These are phyloP conservation scores for Pseudodiploospora longispora DNA, from an alignment of 2,329 filamentous ascomycete species.

Conservation along the genomic window DNA sequence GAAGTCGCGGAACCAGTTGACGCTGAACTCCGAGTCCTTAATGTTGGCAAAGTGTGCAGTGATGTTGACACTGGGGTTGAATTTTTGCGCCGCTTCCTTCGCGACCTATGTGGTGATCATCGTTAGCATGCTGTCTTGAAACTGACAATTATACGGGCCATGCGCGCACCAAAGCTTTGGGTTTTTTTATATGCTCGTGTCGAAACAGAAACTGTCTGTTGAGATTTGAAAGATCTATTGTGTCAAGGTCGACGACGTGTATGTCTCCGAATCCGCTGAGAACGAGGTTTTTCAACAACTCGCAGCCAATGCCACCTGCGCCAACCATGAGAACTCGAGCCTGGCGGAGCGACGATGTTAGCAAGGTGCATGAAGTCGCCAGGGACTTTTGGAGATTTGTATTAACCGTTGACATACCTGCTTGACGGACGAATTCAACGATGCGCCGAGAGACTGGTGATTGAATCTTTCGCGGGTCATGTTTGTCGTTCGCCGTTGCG, in stretches of 20 bases:
- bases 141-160: background rate
- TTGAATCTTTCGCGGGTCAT: constrained; percentile 46
- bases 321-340: constrained; percentile 87
- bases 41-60: constrained; percentile 91
- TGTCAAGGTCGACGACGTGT: constrained; percentile 93
- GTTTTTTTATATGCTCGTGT: constrained; percentile 95
- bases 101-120: constrained; percentile 56
- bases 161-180: constrained; percentile 73
- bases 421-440: constrained; percentile 58
- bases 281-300: constrained; percentile 92
- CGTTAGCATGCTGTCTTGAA: constrained; percentile 6
- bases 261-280: constrained; percentile 88
- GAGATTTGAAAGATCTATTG: constrained; percentile 94
- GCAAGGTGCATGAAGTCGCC: background rate
- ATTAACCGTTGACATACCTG: constrained; percentile 42
- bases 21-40: constrained; percentile 78
- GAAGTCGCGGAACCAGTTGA: constrained; percentile 82
- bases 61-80: constrained; percentile 83
- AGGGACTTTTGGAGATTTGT: background rate
- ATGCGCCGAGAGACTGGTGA: constrained; percentile 57
- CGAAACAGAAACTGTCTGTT: constrained; percentile 97
- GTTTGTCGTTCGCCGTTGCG: constrained; percentile 18
- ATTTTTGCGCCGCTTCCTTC: constrained; percentile 80
- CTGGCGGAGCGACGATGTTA: constrained; percentile 34
- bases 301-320: constrained; percentile 94